These are phyloP conservation scores for Candida coleopterorum DNA, from an alignment of 805 yeast species.

Conservation along the genomic window DNA sequence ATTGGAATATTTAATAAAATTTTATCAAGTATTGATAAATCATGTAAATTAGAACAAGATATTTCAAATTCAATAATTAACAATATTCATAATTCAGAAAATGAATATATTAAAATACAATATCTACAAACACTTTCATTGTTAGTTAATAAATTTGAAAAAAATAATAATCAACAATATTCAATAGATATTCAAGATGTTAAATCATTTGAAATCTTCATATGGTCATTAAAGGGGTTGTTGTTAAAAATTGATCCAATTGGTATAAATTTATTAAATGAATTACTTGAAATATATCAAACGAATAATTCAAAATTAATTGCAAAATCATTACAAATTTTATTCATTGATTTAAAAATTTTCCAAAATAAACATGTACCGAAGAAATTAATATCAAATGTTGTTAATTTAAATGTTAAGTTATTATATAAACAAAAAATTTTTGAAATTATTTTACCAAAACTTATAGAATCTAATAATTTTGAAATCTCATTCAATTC, in stretches of 20 bases:
- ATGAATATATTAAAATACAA: conserved; percentile 41
- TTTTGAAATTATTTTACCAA: conserved; percentile 57
- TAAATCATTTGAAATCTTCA: conserved; percentile 43
- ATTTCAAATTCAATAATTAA: conserved; percentile 8
- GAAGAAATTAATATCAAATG: conserved; percentile 37
- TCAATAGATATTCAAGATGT: too few relatives aligned
- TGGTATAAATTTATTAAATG: conserved; percentile 21
- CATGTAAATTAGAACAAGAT: conserved; percentile 13
- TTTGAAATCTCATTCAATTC: conserved; percentile 59
- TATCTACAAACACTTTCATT: conserved; percentile 54
- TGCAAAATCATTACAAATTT: conserved; percentile 56
- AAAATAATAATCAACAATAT: too few relatives aligned
- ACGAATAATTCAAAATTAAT: conserved; percentile 21
- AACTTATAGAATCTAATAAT: conserved; percentile 42
- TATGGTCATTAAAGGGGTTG: conserved; percentile 74
- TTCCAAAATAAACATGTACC: conserved; percentile 42
- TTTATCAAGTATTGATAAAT: conserved; percentile 49
- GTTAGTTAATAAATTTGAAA: conserved; percentile 44
- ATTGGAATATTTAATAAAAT: conserved; percentile 42
- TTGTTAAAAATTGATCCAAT: conserved; percentile 49
- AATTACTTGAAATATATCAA: conserved; percentile 20
- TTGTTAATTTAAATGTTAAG: conserved; percentile 54
- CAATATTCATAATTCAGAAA: conserved; percentile 14
- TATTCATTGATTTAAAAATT: conserved; percentile 63
- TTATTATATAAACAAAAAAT: conserved; percentile 76